Evolutionary conservation across 495 filamentous ascomycete species (phyloP).

Genomic region (Penicillium daleae): DNA sequence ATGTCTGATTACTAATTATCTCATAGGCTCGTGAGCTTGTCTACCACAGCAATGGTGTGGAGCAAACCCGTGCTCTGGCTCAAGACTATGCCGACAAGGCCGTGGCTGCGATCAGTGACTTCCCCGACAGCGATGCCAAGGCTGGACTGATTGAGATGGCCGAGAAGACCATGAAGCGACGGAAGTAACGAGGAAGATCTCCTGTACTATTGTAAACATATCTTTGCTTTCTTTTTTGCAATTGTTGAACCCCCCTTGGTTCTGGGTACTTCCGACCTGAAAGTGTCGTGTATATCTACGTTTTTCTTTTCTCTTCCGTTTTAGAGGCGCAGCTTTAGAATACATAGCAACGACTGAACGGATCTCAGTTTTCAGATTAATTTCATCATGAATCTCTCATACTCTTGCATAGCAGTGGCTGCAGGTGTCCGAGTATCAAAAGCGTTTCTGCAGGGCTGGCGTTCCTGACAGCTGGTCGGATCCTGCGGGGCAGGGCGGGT

Average conservation of each 20-base stretch:
- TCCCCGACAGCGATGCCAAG: constrained; percentile 93
- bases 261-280: constrained; percentile 16
- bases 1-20: background rate
- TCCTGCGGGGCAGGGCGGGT: constrained; percentile 26
- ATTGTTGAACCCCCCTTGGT: constrained; percentile 8
- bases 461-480: constrained; percentile 37
- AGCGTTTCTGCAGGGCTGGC: constrained; percentile 6
- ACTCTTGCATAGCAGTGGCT: background rate
- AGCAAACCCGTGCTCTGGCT: constrained; percentile 85
- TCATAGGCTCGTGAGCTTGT: constrained; percentile 83
- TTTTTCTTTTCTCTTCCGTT: background rate
- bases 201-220: constrained; percentile 33
- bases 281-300: constrained; percentile 32
- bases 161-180: constrained; percentile 83
- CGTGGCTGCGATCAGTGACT: constrained; percentile 75
- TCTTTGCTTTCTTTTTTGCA: constrained; percentile 9
- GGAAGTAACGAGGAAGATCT: constrained; percentile 61
- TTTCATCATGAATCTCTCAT: background rate
- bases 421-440: background rate
- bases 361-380: background rate
- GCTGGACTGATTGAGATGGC: constrained; percentile 90
- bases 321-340: constrained; percentile 19
- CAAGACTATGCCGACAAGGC: constrained; percentile 90
- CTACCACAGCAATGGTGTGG: constrained; percentile 78
- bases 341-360: constrained; percentile 9